These are phyloP conservation scores for Escallonia rubra DNA, from an alignment of 129 eudicot genomes.

Conservation along the genomic window DNA sequence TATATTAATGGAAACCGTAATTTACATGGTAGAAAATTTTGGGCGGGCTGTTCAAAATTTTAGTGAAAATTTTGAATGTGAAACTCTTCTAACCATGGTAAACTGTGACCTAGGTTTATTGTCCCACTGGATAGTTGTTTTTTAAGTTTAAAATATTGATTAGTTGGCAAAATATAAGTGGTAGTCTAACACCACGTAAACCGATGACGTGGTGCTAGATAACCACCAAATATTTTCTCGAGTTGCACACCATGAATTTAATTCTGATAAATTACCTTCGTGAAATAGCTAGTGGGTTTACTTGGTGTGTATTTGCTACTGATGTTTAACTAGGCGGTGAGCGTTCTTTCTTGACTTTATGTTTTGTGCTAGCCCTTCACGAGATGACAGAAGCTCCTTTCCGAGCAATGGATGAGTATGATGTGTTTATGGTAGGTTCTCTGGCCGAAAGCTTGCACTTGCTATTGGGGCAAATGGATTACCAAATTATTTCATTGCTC, in stretches of 20 bases:
- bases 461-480: background rate
- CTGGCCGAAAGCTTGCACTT: background rate
- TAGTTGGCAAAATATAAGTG: too few relatives aligned
- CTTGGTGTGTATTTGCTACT: background rate
- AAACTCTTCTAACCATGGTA: too few relatives aligned
- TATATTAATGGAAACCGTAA: too few relatives aligned
- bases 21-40: too few relatives aligned
- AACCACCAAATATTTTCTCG: background rate
- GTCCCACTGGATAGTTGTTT: too few relatives aligned
- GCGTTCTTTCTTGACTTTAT: constrained; percentile 87
- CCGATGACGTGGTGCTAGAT: too few relatives aligned
- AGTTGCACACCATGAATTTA: background rate
- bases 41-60: too few relatives aligned
- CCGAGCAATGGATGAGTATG: constrained; percentile 99
- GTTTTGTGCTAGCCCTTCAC: constrained; percentile 92
- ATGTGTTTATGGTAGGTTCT: constrained; percentile 84
- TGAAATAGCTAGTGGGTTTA: background rate
- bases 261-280: background rate
- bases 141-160: too few relatives aligned
- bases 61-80: too few relatives aligned
- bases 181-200: too few relatives aligned
- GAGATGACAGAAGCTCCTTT: constrained; percentile 98
- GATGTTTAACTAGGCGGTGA: constrained; percentile 69
- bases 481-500: background rate
- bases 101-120: too few relatives aligned